These are phyloP conservation scores for Evernia prunastri DNA, from an alignment of 495 filamentous ascomycete species.

Conservation along the genomic window DNA sequence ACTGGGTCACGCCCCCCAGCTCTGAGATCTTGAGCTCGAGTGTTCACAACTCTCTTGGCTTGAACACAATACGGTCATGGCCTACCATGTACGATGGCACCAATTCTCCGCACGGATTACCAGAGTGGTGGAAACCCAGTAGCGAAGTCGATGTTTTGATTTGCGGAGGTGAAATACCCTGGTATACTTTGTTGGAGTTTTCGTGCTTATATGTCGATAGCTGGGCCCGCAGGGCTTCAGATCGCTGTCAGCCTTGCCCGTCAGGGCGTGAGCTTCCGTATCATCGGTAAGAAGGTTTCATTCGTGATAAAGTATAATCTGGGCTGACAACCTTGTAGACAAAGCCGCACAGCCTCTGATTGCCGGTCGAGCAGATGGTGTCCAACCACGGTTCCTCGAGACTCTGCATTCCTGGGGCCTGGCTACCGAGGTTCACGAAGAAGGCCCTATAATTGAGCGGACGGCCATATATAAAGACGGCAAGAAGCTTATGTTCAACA, in stretches of 20 bases:
- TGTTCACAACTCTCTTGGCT: constrained; percentile 24
- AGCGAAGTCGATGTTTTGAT: constrained; percentile 34
- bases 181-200: background rate
- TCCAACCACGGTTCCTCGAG: constrained; percentile 36
- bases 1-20: constrained; percentile 19
- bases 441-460: constrained; percentile 35
- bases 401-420: constrained; percentile 33
- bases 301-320: background rate
- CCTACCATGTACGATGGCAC: constrained; percentile 24
- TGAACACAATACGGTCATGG: constrained; percentile 29
- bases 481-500: constrained; percentile 24
- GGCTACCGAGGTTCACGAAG: constrained; percentile 33
- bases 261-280: constrained; percentile 33
- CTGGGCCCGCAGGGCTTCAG: constrained; percentile 30
- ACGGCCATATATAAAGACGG: constrained; percentile 35
- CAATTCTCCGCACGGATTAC: constrained; percentile 27
- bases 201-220: constrained; percentile 23
- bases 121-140: constrained; percentile 29
- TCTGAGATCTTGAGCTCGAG: constrained; percentile 23
- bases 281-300: constrained; percentile 25
- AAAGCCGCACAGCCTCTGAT: constrained; percentile 26
- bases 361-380: constrained; percentile 33
- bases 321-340: constrained; percentile 18
- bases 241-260: constrained; percentile 29
- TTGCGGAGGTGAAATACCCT: constrained; percentile 28